Conservation (phyloP, 2,329 filamentous ascomycete species). For the Colletotrichum sansevieriae region DNA sequence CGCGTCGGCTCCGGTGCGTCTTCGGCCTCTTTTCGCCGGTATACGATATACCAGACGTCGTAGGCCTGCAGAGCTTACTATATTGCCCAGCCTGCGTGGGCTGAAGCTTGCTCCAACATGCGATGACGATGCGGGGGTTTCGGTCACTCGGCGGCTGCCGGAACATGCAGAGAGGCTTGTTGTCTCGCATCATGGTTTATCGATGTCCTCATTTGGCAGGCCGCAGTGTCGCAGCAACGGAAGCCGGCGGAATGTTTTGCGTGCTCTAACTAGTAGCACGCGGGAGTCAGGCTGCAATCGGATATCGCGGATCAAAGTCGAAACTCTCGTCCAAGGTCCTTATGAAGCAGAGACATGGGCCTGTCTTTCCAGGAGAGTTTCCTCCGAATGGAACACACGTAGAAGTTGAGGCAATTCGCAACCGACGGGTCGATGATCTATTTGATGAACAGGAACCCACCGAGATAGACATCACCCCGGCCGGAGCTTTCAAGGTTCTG, state of each 20-base stretch:
- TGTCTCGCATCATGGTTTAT: neutral
- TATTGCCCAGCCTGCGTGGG: neutral
- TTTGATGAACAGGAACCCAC: neutral
- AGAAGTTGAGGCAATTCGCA: slow-evolving; percentile 26
- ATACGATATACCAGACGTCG: neutral
- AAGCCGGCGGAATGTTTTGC: slow-evolving; percentile 11
- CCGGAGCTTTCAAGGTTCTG: slow-evolving; percentile 9
- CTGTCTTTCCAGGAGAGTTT: slow-evolving; percentile 14
- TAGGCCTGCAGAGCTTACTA: slow-evolving; percentile 19
- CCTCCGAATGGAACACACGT: slow-evolving; percentile 16
- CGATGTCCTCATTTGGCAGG: neutral
- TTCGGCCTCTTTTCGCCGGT: slow-evolving; percentile 1
- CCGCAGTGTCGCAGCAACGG: slow-evolving; percentile 6
- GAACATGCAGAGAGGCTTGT: neutral
- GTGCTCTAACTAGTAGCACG: neutral
- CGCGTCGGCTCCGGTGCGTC: slow-evolving; percentile 17
- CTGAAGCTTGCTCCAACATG: neutral
- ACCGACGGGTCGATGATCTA: slow-evolving; percentile 5
- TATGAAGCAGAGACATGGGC: neutral
- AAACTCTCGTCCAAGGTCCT: slow-evolving; percentile 2
- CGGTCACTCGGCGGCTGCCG: neutral
- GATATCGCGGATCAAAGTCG: slow-evolving; percentile 22
- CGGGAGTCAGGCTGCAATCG: slow-evolving; percentile 14
- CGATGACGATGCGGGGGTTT: neutral
- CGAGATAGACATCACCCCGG: neutral